phyloP scores from a whole-genome alignment of 2,329 filamentous ascomycete genomes.

The Ophiocordyceps camponoti-saundersi region DNA sequence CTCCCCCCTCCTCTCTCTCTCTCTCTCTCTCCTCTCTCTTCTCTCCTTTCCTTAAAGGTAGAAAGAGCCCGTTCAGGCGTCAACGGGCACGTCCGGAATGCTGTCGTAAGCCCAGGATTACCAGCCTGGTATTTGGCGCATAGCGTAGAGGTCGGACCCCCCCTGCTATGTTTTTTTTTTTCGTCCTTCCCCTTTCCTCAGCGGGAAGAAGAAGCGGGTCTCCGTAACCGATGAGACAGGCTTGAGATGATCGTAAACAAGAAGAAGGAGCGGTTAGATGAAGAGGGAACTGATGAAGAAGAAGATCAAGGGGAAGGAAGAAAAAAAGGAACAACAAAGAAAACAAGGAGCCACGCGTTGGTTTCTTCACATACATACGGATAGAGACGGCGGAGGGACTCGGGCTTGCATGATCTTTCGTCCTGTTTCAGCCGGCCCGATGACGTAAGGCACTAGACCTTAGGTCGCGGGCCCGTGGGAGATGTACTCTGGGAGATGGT shows the following conservation, averaged over 20 bases:
- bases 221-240: too few relatives aligned
- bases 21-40: too few relatives aligned
- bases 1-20: too few relatives aligned
- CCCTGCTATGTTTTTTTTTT: not conserved
- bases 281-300: too few relatives aligned
- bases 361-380: too few relatives aligned
- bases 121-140: slow-evolving; percentile 4
- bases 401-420: not conserved
- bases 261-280: too few relatives aligned
- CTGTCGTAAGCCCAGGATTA: slow-evolving; percentile 2
- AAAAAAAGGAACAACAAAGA: too few relatives aligned
- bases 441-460: not conserved
- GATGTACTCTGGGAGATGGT: too few relatives aligned
- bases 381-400: not conserved
- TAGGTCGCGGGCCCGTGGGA: not conserved
- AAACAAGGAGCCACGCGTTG: not conserved
- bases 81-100: slow-evolving; percentile 2
- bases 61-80: not conserved
- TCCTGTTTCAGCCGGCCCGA: not conserved
- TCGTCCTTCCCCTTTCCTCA: too few relatives aligned
- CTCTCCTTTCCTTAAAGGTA: not conserved
- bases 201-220: too few relatives aligned
- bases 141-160: slow-evolving; percentile 1
- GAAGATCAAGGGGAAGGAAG: too few relatives aligned
- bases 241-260: too few relatives aligned